Base-by-base conservation (phyloP, 2,329 filamentous ascomycete genomes). In the Pseudohalonectria lignicola region DNA sequence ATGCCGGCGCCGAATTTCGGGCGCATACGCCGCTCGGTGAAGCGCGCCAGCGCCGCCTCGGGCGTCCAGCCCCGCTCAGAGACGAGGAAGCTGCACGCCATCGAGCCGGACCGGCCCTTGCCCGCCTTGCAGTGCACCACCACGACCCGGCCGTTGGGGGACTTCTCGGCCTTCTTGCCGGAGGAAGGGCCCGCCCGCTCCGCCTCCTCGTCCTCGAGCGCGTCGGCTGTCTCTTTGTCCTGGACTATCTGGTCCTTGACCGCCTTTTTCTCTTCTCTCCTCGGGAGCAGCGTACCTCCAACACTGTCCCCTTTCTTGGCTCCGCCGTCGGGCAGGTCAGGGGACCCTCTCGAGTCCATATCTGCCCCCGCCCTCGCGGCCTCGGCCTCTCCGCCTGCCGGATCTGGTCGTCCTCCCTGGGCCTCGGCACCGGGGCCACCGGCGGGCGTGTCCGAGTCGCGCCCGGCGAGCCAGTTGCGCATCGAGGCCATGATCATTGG, bases 121-220 rank as follows among this genome's bases (percentile, higher is more conserved):
- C 92, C 92, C 1, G 92, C 92, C 56, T 96, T 96, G 66, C 92
- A 96, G 59, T 98, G 92, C 7, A 96, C 86, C 6, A 96, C 88
- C 0, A 82, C 82, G 0, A 96, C 86, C 25, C 86, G 69, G 28
- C 59, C 56, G 32, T 53, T 53, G 25, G 60, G 30, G 8, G 20
- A 53, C 36, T 56, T 57, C 28, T 55, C 46, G 4, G 52, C 61
- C 38, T 57, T 55, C 12, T 48, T 49, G 34, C 56, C 51, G 12
- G 50, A 7, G 23, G 23, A 8, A 12, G 23, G 8, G 8, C 8
- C 12, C 7, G 23, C 23, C 12, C 12, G 8, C 12, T 7, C 12
- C 12, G 23, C 12, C 12, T 17, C 17, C 8, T 13, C 9, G 11
- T 16, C 10, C 29, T 31, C 29, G n/a, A 31, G 29, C 29, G 4